Evolutionary conservation across 1,139 yeast genomes (phyloP).

Genomic region (Torulaspora pretoriensis): DNA sequence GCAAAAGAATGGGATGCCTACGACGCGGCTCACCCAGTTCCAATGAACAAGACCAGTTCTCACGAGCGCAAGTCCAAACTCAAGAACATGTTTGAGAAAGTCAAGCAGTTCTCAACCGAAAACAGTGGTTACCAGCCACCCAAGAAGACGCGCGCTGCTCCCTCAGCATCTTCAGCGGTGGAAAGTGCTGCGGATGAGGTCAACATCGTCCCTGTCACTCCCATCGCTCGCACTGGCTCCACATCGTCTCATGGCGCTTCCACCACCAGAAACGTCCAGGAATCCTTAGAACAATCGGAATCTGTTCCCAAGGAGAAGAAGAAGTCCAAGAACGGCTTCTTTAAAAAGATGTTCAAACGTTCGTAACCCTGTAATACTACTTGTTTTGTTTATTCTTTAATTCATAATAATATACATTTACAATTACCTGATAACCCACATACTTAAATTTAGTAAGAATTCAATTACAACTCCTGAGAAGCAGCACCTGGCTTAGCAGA

Average conservation of each 20-base stretch:
- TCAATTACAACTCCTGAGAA: constrained; percentile 74
- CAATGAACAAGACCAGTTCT: background rate
- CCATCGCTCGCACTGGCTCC: constrained; percentile 1
- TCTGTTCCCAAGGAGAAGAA: background rate
- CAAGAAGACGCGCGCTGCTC: constrained; percentile 2
- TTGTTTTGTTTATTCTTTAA: background rate
- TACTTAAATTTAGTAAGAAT: background rate
- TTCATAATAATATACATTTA: constrained; percentile 9
- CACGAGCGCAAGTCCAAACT: constrained; percentile 15
- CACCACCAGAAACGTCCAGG: constrained; percentile 7
- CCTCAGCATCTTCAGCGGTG: background rate
- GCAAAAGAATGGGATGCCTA: constrained; percentile 5
- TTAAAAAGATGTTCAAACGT: constrained; percentile 10
- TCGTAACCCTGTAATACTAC: constrained; percentile 3
- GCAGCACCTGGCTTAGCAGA: constrained; percentile 71
- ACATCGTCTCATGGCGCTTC: constrained; percentile 6
- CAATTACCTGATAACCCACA: constrained; percentile 5
- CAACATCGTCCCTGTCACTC: constrained; percentile 3
- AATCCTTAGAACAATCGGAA: background rate
- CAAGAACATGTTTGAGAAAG: constrained; percentile 27
- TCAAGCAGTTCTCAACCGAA: constrained; percentile 35
- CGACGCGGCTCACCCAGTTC: constrained; percentile 1
- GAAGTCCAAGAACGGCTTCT: constrained; percentile 5
- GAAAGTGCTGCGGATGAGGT: background rate
- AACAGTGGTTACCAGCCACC: constrained; percentile 34